Evolutionary conservation across 2,329 filamentous ascomycete genomes (phyloP).

Genomic region (Cordyceps cicadae): DNA sequence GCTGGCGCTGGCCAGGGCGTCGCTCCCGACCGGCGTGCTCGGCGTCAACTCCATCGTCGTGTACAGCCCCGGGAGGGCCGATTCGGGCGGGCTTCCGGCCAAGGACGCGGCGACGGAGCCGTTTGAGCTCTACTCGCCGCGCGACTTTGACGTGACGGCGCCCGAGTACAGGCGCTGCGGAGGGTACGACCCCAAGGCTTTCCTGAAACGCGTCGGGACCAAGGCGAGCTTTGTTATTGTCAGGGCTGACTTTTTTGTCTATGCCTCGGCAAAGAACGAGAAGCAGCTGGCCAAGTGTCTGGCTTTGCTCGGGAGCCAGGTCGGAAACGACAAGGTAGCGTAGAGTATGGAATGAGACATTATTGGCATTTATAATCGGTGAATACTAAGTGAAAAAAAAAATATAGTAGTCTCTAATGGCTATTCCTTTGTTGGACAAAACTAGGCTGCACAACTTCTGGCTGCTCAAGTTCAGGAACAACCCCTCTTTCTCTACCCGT

Average conservation of each 20-base stretch:
- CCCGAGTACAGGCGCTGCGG: neutral
- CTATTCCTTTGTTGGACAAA: no score
- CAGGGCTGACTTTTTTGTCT: constrained; percentile 14
- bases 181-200: neutral
- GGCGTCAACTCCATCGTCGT: neutral
- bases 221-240: constrained; percentile 9
- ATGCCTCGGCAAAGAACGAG: constrained; percentile 9
- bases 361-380: no score
- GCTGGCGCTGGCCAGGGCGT: neutral
- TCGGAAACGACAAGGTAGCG: neutral
- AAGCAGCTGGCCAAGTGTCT: neutral
- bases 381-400: no score
- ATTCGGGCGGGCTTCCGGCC: neutral
- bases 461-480: neutral
- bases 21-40: neutral
- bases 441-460: no score
- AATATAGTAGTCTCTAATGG: no score
- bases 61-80: neutral
- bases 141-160: neutral
- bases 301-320: neutral
- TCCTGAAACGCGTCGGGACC: constrained; percentile 1
- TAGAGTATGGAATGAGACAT: no score
- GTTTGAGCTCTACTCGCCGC: neutral
- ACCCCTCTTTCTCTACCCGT: neutral
- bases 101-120: neutral